Evolutionary conservation across 352 stramenopile genomes (phyloP).

Genomic region (Phytophthora ramorum): DNA sequence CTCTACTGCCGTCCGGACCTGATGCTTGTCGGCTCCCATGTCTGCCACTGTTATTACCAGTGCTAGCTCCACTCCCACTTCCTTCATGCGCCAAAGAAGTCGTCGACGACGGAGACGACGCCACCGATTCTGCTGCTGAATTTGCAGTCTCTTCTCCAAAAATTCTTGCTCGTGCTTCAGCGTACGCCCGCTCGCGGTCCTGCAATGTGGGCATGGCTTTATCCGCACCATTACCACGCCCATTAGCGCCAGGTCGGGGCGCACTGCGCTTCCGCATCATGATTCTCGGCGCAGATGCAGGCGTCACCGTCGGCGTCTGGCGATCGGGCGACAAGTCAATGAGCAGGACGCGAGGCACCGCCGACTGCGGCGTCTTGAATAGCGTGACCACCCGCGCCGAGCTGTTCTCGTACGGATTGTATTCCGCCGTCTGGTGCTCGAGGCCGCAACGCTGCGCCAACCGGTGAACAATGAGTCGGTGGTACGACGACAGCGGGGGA

Average conservation of each 20-base stretch:
- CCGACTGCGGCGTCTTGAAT: slow-evolving; percentile 84
- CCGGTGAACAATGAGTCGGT: slow-evolving; percentile 92
- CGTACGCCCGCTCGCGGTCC: slow-evolving; percentile 94
- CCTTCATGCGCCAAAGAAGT: slow-evolving; percentile 24
- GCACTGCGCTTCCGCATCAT: slow-evolving; percentile 89
- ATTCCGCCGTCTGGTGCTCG: slow-evolving; percentile 88
- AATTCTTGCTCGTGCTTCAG: slow-evolving; percentile 94
- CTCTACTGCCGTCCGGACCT: slow-evolving; percentile 64
- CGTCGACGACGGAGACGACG: slow-evolving; percentile 33
- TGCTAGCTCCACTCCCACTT: slow-evolving; percentile 5
- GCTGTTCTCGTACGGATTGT: slow-evolving; percentile 74
- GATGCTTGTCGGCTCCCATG: slow-evolving; percentile 52
- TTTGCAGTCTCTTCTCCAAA: slow-evolving; percentile 78
- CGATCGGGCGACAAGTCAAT: slow-evolving; percentile 87
- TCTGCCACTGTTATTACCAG: slow-evolving; percentile 10
- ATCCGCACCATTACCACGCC: slow-evolving; percentile 52
- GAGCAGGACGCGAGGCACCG: slow-evolving; percentile 82
- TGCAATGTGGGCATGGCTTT: slow-evolving; percentile 83
- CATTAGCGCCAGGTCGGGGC: slow-evolving; percentile 42
- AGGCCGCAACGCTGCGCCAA: slow-evolving; percentile 94
- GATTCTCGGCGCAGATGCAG: slow-evolving; percentile 90
- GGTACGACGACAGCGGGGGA: slow-evolving; percentile 86
- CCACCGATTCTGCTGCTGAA: slow-evolving; percentile 31
- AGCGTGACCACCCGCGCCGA: slow-evolving; percentile 87
- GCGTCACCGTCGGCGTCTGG: slow-evolving; percentile 65